Conservation (phyloP, 192 early-diverging fungal species). For the Thoreauomyces humboldtii region DNA sequence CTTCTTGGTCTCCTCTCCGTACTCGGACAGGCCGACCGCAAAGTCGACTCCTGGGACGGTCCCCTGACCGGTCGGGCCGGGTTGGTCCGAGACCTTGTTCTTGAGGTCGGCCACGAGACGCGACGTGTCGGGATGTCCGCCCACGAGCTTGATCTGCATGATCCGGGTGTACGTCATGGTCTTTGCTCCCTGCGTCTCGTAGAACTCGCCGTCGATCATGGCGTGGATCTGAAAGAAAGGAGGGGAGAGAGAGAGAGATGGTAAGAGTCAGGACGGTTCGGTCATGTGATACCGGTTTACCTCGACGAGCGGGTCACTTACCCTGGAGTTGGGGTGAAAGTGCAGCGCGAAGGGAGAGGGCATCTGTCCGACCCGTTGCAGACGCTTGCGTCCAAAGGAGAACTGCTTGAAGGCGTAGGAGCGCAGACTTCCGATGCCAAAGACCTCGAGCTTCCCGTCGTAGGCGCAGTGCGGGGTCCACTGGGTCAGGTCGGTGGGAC, state of each 20-base stretch:
- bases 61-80: constrained; percentile 25
- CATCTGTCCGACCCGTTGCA: constrained; percentile 69
- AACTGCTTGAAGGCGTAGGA: constrained; percentile 67
- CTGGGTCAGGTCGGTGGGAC: constrained; percentile 48
- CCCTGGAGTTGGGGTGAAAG: constrained; percentile 49
- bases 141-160: constrained; percentile 66
- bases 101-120: constrained; percentile 54
- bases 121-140: constrained; percentile 46
- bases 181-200: constrained; percentile 61
- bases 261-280: too few relatives aligned
- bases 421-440: constrained; percentile 56
- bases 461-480: constrained; percentile 70
- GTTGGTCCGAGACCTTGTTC: constrained; percentile 7
- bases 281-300: too few relatives aligned
- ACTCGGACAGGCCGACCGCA: constrained; percentile 19
- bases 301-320: too few relatives aligned
- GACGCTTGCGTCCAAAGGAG: constrained; percentile 50
- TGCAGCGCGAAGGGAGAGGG: constrained; percentile 51
- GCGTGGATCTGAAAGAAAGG: constrained; percentile 61
- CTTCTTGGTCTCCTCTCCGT: constrained; percentile 11
- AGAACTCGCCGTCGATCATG: constrained; percentile 81
- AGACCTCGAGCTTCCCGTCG: constrained; percentile 67
- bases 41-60: constrained; percentile 20
- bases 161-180: constrained; percentile 58
- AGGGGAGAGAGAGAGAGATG: too few relatives aligned